phyloP scores from a whole-genome alignment of 2,329 filamentous ascomycete genomes.

The Epichloe festucae region DNA sequence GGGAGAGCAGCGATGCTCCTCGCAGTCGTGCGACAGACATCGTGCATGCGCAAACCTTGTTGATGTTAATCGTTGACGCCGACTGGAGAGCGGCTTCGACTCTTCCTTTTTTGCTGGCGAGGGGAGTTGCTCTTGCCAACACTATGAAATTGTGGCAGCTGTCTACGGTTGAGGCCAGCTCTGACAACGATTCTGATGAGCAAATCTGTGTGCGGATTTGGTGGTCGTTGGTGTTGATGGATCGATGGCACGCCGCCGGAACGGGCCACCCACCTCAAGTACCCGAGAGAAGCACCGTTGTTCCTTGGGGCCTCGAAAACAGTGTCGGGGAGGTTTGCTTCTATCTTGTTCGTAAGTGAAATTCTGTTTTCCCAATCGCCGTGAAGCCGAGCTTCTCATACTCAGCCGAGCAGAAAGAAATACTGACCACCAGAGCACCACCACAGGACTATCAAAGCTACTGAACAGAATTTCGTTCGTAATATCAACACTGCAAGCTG shows the following conservation, averaged over 20 bases:
- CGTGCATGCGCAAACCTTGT: slow-evolving; percentile 52
- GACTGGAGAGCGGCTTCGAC: slow-evolving; percentile 39
- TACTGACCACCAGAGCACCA: not conserved
- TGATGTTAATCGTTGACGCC: slow-evolving; percentile 53
- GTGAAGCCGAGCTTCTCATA: not conserved
- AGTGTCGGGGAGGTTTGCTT: slow-evolving; percentile 52
- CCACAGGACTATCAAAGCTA: slow-evolving; percentile 41
- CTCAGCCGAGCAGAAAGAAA: not conserved
- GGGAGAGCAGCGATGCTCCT: slow-evolving; percentile 31
- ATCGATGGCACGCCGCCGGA: slow-evolving; percentile 61
- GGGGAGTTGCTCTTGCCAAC: slow-evolving; percentile 53
- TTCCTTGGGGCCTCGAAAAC: slow-evolving; percentile 44
- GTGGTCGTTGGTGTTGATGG: slow-evolving; percentile 60
- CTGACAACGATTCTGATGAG: slow-evolving; percentile 47
- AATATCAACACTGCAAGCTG: slow-evolving; percentile 23
- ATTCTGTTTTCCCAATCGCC: not conserved
- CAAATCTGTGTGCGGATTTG: slow-evolving; percentile 52
- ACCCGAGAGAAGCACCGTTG: slow-evolving; percentile 46
- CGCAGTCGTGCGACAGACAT: slow-evolving; percentile 31
- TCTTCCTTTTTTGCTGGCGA: slow-evolving; percentile 39
- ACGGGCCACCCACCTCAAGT: slow-evolving; percentile 50
- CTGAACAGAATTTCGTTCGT: slow-evolving; percentile 29
- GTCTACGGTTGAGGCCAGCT: slow-evolving; percentile 29
- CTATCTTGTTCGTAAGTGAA: slow-evolving; percentile 47
- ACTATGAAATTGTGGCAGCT: slow-evolving; percentile 44